phyloP scores from a whole-genome alignment of 306 rosid genomes.

The Crotalaria pallida region DNA sequence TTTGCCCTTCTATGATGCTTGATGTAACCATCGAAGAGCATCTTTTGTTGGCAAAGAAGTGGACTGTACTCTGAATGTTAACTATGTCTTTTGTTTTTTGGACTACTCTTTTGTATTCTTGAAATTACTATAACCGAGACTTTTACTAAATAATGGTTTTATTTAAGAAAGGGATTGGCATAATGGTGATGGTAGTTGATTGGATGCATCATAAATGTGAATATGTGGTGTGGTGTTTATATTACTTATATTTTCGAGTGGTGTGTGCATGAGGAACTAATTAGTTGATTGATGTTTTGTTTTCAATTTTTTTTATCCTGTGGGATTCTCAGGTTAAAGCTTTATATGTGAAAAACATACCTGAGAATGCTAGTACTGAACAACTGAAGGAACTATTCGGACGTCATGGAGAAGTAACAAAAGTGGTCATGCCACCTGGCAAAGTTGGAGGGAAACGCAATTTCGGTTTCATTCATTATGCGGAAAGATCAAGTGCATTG shows the following conservation, averaged over 20 bases:
- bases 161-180: slow-evolving; percentile 1
- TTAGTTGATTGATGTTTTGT: not conserved
- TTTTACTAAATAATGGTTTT: not conserved
- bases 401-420: slow-evolving; percentile 90
- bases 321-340: slow-evolving; percentile 76
- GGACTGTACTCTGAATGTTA: not conserved
- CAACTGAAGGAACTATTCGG: slow-evolving; percentile 84
- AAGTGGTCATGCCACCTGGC: slow-evolving; percentile 99
- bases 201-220: not conserved
- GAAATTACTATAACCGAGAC: not conserved
- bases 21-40: not conserved
- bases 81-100: not conserved
- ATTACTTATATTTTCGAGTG: not conserved
- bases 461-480: slow-evolving; percentile 92
- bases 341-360: slow-evolving; percentile 94
- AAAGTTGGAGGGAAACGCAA: slow-evolving; percentile 90
- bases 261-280: not conserved
- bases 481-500: slow-evolving; percentile 96
- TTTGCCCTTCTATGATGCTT: not conserved
- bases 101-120: not conserved
- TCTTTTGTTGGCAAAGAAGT: not conserved
- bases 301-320: slow-evolving; percentile 16
- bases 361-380: slow-evolving; percentile 83
- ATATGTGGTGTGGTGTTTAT: not conserved
- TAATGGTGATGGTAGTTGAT: not conserved